phyloP scores from a whole-genome alignment of 164 flowering plant genomes.

The Chimonanthus salicifolius region DNA sequence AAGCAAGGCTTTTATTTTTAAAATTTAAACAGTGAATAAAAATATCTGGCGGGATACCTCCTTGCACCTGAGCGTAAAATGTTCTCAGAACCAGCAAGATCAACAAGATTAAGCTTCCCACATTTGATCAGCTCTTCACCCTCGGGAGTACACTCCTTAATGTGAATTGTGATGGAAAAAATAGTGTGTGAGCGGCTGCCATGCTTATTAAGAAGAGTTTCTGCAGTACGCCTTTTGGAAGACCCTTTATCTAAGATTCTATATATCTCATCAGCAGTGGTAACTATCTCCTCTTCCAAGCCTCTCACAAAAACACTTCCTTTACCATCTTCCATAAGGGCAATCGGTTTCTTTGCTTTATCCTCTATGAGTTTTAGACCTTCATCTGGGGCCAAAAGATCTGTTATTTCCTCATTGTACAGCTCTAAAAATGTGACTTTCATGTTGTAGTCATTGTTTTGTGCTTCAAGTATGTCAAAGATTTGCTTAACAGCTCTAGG shows the following conservation, averaged over 20 bases:
- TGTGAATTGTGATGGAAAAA: slow-evolving; percentile 84
- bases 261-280: slow-evolving; percentile 73
- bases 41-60: slow-evolving; percentile 37
- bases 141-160: slow-evolving; percentile 77
- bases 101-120: slow-evolving; percentile 87
- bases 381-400: slow-evolving; percentile 72
- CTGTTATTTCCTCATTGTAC: slow-evolving; percentile 78
- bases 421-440: slow-evolving; percentile 81
- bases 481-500: slow-evolving; percentile 79
- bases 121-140: slow-evolving; percentile 84
- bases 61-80: slow-evolving; percentile 84
- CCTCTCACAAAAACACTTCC: slow-evolving; percentile 90
- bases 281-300: slow-evolving; percentile 79
- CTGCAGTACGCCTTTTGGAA: slow-evolving; percentile 76
- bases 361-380: slow-evolving; percentile 55
- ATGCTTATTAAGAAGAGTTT: slow-evolving; percentile 85
- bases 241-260: slow-evolving; percentile 84
- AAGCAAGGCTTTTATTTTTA: no score
- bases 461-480: slow-evolving; percentile 73
- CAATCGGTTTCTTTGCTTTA: slow-evolving; percentile 72
- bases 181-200: slow-evolving; percentile 86
- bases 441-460: slow-evolving; percentile 76
- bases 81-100: slow-evolving; percentile 90
- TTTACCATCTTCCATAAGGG: slow-evolving; percentile 88
- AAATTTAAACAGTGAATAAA: no score